Base-by-base conservation (phyloP, 176 grass and related monocot genomes). In the Stipa capillata region DNA sequence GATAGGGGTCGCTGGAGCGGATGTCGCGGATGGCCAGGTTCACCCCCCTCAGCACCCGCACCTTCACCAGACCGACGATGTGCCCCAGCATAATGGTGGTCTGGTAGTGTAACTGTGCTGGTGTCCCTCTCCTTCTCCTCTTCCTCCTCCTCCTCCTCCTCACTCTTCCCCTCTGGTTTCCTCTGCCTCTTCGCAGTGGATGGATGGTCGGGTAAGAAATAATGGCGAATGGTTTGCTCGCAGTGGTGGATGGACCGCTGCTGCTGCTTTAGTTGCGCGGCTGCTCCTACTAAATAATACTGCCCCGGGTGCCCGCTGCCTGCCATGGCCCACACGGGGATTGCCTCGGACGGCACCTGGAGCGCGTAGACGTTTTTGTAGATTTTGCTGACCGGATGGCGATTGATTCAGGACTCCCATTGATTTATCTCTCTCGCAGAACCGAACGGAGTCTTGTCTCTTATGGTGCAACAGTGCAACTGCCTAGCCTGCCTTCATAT, bases 21-120 rank as follows among this genome's bases (percentile, higher is more conserved):
- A 91, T 54, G 64, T 97, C 94, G 32, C 94, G 91, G 65, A 91
- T 20, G 64, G 94, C 94, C 17, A 97, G 91, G 75, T 94, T 91
- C 27, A 94, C 89, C 0, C 94, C 94, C 69, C 54, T 79, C 75
- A 86, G 5, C n/a, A 97, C 94, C 79, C 87, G 87, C 79, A 97
- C 91, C 78, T 77, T 91, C 59, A 94, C 58, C 62, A 97, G 85
- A 4, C 94, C 94, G 18, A 90, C 55, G 32, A 97, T 77, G 35
- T 89, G 85, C 44, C 87, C 70, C 89, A 94, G 40, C 87, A 84
- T 82, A 51, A 7, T 40, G 65, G 0, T 11, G 59, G 16, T 49
- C n/a, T n/a, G n/a, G n/a, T n/a, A n/a, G n/a, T n/a, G n/a, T n/a
- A n/a, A n/a, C n/a, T n/a, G 47, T 18, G 48, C 1, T 8, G 15